Conservation (phyloP, 352 stramenopile genomes). For the Globisporangium cederbergense region DNA sequence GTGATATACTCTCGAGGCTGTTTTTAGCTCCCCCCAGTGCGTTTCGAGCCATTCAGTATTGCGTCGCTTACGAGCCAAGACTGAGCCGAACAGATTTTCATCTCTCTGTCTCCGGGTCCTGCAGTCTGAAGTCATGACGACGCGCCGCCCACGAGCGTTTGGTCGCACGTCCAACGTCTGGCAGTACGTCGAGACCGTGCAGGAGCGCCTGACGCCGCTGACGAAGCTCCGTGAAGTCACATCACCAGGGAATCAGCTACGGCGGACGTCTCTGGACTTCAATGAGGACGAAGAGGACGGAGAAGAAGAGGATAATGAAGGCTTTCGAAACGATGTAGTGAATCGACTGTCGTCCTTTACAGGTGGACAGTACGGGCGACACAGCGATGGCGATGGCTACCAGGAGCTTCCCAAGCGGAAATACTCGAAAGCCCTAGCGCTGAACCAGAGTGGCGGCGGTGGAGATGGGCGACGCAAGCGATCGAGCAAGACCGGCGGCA, state of each 20-base stretch:
- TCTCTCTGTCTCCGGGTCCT: neutral
- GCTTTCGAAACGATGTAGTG: neutral
- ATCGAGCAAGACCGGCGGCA: constrained; percentile 9
- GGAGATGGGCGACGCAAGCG: constrained; percentile 1
- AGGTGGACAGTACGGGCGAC: neutral
- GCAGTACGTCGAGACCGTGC: constrained; percentile 58
- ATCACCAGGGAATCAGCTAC: neutral
- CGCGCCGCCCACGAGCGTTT: constrained; percentile 41
- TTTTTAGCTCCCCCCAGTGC: too few relatives aligned
- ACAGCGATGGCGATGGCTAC: neutral
- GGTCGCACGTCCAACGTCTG: constrained; percentile 69
- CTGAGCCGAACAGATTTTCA: neutral
- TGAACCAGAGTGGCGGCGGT: neutral
- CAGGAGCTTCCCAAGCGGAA: constrained; percentile 14
- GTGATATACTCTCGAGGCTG: too few relatives aligned
- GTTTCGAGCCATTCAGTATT: too few relatives aligned
- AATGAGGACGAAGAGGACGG: constrained; percentile 11
- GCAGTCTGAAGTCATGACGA: neutral
- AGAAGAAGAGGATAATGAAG: neutral
- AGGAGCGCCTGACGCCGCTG: constrained; percentile 30
- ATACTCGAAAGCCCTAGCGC: constrained; percentile 10
- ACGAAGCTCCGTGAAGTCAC: neutral
- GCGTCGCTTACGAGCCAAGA: too few relatives aligned
- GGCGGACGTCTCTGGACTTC: constrained; percentile 15
- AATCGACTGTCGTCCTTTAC: neutral